These are phyloP conservation scores for Scopulariopsis brevicaulis DNA, from an alignment of 2,329 filamentous ascomycete genomes.

Conservation along the genomic window DNA sequence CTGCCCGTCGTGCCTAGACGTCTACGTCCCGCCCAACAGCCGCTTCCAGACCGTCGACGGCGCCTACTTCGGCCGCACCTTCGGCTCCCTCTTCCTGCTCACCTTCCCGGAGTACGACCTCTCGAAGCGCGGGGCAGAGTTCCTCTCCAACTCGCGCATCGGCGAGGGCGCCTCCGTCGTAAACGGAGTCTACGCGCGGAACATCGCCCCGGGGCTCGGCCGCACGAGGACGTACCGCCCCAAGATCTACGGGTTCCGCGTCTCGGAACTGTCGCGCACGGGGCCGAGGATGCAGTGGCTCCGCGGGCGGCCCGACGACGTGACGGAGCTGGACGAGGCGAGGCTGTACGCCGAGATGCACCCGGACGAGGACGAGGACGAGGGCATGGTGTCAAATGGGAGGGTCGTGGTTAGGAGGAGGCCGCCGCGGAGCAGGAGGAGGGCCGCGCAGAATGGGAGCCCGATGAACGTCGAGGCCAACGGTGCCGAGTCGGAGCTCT, in stretches of 20 bases:
- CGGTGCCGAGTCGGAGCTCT: conserved; percentile 5
- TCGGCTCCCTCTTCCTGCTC: conserved; percentile 94
- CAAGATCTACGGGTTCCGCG: conserved; percentile 91
- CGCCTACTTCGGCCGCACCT: conserved; percentile 96
- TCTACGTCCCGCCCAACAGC: conserved; percentile 95
- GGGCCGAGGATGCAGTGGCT: conserved; percentile 97
- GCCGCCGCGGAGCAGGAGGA: not conserved
- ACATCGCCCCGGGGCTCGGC: conserved; percentile 82
- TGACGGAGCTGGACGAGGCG: conserved; percentile 78
- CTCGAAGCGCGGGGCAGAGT: conserved; percentile 54
- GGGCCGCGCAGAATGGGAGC: conserved; percentile 2
- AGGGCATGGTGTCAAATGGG: conserved; percentile 2
- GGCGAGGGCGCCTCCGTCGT: conserved; percentile 42
- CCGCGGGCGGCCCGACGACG: conserved; percentile 67
- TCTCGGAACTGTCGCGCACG: conserved; percentile 79
- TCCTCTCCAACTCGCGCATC: conserved; percentile 30
- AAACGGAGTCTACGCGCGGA: conserved; percentile 79
- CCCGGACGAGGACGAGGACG: conserved; percentile 46
- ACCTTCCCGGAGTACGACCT: conserved; percentile 96
- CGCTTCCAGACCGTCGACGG: conserved; percentile 96
- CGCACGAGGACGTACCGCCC: conserved; percentile 80
- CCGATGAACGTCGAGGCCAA: conserved; percentile 5
- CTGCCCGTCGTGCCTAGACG: conserved; percentile 91
- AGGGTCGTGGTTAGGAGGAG: not conserved
- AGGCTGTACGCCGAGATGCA: conserved; percentile 39